Evolutionary conservation across 345 rosid genomes (phyloP).

Genomic region (Salix koriyanagi): DNA sequence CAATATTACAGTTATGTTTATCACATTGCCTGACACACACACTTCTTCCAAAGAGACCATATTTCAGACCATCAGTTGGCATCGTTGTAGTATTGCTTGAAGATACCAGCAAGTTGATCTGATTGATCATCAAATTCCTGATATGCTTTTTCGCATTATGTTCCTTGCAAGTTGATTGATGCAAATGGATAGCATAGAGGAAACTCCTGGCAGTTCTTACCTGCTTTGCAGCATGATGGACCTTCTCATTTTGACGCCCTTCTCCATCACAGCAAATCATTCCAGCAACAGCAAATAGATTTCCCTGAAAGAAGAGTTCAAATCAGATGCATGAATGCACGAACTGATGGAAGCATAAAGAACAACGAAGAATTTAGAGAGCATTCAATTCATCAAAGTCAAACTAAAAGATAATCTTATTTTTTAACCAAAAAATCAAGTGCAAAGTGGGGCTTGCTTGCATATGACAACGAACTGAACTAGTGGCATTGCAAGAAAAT

Average conservation of each 20-base stretch:
- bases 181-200: neutral
- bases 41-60: neutral
- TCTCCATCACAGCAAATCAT: constrained; percentile 97
- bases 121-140: neutral
- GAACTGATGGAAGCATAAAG: neutral
- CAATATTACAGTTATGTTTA: neutral
- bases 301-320: constrained; percentile 55
- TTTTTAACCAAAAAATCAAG: neutral
- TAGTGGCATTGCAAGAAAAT: constrained; percentile 1
- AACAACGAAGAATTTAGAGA: neutral
- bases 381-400: neutral
- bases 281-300: constrained; percentile 71
- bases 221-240: constrained; percentile 86
- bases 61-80: neutral
- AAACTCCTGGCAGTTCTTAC: constrained; percentile 34
- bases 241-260: constrained; percentile 80
- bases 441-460: too few species aligned
- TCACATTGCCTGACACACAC: neutral
- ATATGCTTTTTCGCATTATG: neutral
- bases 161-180: constrained; percentile 6
- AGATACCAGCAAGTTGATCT: neutral
- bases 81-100: neutral
- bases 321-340: constrained; percentile 22
- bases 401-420: neutral
- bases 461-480: neutral